A percentile compares a stretch with the other conserved stretches of the same genome.
Conservation (phyloP, 306 rosid species). For the Styphnolobium japonicum region DNA sequence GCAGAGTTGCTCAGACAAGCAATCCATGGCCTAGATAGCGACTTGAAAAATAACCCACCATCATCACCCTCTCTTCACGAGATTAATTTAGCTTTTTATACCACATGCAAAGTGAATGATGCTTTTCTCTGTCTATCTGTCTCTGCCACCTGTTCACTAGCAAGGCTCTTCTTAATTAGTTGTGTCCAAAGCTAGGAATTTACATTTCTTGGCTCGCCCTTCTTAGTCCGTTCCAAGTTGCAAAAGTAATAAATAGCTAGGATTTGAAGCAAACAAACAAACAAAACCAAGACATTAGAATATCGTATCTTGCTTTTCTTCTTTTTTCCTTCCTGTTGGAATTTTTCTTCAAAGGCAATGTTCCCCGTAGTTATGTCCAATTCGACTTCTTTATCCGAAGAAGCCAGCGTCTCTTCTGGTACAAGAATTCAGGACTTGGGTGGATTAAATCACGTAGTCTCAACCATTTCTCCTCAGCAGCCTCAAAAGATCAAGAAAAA, state of each 20-base stretch:
- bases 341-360: constrained; percentile 62
- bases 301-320: constrained; percentile 35
- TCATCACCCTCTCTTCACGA: constrained; percentile 48
- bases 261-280: constrained; percentile 29
- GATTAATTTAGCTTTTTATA: constrained; percentile 25
- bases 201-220: constrained; percentile 17
- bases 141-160: constrained; percentile 37
- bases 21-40: constrained; percentile 67
- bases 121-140: constrained; percentile 45
- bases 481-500: constrained; percentile 68
- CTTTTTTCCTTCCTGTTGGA: constrained; percentile 32
- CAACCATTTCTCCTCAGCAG: constrained; percentile 39
- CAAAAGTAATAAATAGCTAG: constrained; percentile 28
- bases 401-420: constrained; percentile 60
- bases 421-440: constrained; percentile 56
- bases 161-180: constrained; percentile 31
- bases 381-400: constrained; percentile 72
- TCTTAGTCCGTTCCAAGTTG: constrained; percentile 22
- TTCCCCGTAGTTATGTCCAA: constrained; percentile 70
- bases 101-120: constrained; percentile 40
- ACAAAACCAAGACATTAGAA: constrained; percentile 26
- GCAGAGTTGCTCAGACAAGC: constrained; percentile 59
- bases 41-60: constrained; percentile 57
- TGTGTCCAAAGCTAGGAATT: constrained; percentile 38
- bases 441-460: constrained; percentile 42